Conservation (phyloP, 257 asterid species). For the Haberlea rhodopensis region DNA sequence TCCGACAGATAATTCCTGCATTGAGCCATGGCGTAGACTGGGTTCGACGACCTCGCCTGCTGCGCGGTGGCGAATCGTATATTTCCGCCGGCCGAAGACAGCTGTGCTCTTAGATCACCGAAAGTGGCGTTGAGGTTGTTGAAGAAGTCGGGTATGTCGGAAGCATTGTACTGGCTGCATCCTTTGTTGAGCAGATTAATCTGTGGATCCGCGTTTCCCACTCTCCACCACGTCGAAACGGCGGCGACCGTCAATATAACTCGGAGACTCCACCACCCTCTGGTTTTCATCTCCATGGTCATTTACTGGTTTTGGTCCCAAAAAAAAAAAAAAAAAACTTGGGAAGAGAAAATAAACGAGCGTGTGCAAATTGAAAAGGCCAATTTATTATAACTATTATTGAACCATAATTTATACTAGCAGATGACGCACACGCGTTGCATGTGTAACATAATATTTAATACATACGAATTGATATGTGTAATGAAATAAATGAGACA, state of each 20-base stretch:
- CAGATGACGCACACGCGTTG: too few relatives aligned
- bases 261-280: constrained; percentile 19
- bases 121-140: constrained; percentile 60
- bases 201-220: constrained; percentile 53
- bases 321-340: too few relatives aligned
- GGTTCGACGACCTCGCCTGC: constrained; percentile 53
- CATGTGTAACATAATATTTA: too few relatives aligned
- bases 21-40: constrained; percentile 74
- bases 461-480: too few relatives aligned
- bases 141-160: constrained; percentile 42
- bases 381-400: too few relatives aligned
- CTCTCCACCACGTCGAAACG: constrained; percentile 10
- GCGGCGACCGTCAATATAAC: constrained; percentile 7
- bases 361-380: too few relatives aligned
- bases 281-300: neutral
- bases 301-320: too few relatives aligned
- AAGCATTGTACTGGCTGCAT: constrained; percentile 71
- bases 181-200: constrained; percentile 52
- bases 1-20: constrained; percentile 66
- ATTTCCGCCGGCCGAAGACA: constrained; percentile 29
- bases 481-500: too few relatives aligned
- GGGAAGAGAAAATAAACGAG: too few relatives aligned
- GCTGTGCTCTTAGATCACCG: constrained; percentile 49
- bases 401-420: too few relatives aligned
- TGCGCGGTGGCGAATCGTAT: constrained; percentile 66